phyloP scores from a whole-genome alignment of 345 rosid species.

The Diplotaxis tenuifolia region DNA sequence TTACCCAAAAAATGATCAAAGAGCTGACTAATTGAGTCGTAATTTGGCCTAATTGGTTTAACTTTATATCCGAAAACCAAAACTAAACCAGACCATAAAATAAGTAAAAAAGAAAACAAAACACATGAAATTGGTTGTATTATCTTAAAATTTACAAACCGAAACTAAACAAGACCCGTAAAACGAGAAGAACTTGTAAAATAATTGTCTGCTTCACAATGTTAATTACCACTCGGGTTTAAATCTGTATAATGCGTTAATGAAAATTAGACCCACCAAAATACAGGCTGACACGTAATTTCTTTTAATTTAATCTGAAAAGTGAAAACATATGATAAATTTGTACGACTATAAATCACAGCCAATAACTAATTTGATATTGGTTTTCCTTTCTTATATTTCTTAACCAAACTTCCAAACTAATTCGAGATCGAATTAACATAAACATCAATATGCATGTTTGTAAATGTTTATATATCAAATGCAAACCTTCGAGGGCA shows the following conservation, averaged over 20 bases:
- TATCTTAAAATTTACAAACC: neutral
- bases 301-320: neutral
- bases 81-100: neutral
- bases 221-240: neutral
- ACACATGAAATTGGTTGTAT: neutral
- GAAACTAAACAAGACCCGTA: neutral
- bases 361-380: neutral
- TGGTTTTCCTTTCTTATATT: neutral
- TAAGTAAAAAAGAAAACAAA: neutral
- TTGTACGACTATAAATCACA: neutral
- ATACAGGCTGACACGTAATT: neutral
- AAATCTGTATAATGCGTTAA: neutral
- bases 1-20: neutral
- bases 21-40: neutral
- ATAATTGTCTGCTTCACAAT: neutral
- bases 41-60: neutral
- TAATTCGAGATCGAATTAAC: neutral
- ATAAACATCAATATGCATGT: conserved; percentile 21
- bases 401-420: neutral
- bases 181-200: neutral
- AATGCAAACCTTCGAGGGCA: conserved; percentile 70
- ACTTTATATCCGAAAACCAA: neutral
- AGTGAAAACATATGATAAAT: neutral
- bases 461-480: neutral
- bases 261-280: neutral